Conservation (phyloP, 306 rosid genomes). For the Senna tora region DNA sequence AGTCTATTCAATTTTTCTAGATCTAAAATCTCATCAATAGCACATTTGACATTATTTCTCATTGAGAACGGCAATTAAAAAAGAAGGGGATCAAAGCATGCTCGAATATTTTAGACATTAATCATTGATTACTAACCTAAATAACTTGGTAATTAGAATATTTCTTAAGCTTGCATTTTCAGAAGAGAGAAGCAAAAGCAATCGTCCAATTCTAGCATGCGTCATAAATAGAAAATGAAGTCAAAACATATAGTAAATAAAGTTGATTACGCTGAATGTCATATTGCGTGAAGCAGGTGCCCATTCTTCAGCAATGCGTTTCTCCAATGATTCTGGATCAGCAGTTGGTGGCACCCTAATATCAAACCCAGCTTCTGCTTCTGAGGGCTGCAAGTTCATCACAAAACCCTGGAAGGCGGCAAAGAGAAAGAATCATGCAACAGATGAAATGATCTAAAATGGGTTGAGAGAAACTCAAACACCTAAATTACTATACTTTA, state of each 20-base stretch:
- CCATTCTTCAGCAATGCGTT: conserved; percentile 75
- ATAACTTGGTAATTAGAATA: background rate
- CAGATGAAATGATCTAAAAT: background rate
- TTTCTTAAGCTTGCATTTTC: conserved; percentile 3
- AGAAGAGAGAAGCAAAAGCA: conserved; percentile 25
- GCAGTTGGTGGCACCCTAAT: conserved; percentile 84
- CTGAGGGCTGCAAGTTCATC: conserved; percentile 98
- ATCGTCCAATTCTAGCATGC: background rate
- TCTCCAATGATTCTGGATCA: conserved; percentile 58
- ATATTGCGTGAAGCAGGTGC: conserved; percentile 78
- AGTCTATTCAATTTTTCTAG: conserved; percentile 13
- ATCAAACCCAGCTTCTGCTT: conserved; percentile 97
- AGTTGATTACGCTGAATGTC: conserved; percentile 80
- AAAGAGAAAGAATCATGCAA: conserved; percentile 13
- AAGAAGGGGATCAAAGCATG: background rate
- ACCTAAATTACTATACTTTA: conserved; percentile 1
- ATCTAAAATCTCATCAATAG: conserved; percentile 3
- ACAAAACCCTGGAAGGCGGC: conserved; percentile 79
- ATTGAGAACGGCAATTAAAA: too few relatives aligned
- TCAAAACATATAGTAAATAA: too few relatives aligned
- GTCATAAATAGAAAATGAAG: background rate
- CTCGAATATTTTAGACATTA: background rate
- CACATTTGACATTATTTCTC: conserved; percentile 21
- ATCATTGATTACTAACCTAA: background rate
- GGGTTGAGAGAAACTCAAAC: background rate